Evolutionary conservation across 768 basidiomycete species (phyloP), one percentile per base, ranked within the genome.

Genomic region (Mycena galopus): DNA sequence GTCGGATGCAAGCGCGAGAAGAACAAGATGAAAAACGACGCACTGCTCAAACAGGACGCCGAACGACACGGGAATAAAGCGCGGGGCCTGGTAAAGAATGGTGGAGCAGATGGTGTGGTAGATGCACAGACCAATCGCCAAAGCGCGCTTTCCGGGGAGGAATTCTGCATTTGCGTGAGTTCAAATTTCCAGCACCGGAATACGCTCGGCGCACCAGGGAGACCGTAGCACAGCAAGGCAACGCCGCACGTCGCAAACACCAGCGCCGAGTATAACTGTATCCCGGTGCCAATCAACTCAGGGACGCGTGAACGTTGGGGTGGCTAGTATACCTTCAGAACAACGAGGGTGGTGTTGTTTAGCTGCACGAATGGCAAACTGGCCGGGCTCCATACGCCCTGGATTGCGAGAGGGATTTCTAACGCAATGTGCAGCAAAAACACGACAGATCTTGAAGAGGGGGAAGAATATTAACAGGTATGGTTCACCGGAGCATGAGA

Each of bases 351-450:
- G 7, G 95, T 96, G 84, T 96, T 96, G 76, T 92, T 95, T 75
- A 95, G 86, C 79, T 94, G 89, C 66, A 95, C 75, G 79, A 96
- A 95, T 0, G 95, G 95, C 23, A 96, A 80, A 19, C 80, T 84
- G 21, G 81, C 76, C 1, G 93, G 91, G 0, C 90, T 86, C 83
- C 89, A 89, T 21, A 95, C 81, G 8, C 94, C 93, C 79, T 95
- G 94, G 35, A 96, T 81, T 4, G 91, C 94, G 25, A 96, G 79
- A 0, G 95, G 95, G 7, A 89, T 86, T 79, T 96, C 95, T 67
- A 95, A 84, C 7, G 92, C 93, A 76, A 94, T 88, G 77, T 96
- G 95, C 32, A 96, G 82, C 44, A 96, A 84, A 81, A 96, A 96
- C 2, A 95, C 86, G 23, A 83, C 81, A 4, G 94, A 89, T 14